A percentile compares a stretch with the other conserved stretches of the same genome.
phyloP scores from a whole-genome alignment of 2,329 filamentous ascomycete species.

The Amesomyces nigricolor region DNA sequence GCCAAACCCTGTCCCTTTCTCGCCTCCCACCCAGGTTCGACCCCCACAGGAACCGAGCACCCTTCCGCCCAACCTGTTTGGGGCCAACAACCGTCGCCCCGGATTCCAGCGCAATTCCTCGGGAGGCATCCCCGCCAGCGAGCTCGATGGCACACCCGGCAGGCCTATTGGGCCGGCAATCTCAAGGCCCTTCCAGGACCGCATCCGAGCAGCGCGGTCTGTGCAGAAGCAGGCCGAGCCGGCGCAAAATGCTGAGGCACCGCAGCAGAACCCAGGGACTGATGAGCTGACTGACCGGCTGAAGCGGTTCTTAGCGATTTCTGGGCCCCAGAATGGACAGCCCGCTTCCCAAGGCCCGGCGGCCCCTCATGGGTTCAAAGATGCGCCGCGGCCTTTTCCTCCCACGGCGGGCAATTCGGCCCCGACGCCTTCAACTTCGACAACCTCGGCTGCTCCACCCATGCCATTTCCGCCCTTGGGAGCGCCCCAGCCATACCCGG shows the following conservation, averaged over 20 bases:
- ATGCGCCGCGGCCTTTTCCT: background rate
- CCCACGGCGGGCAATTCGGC: background rate
- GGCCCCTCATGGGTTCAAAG: background rate
- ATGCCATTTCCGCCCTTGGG: conserved; percentile 1
- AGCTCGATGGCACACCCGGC: conserved; percentile 57
- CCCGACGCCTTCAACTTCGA: background rate
- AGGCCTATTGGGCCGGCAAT: conserved; percentile 59
- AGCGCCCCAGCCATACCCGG: background rate
- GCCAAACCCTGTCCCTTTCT: conserved; percentile 40
- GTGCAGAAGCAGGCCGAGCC: conserved; percentile 25
- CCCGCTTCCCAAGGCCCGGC: background rate
- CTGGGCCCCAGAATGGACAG: conserved; percentile 1
- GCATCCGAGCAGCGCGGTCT: conserved; percentile 51
- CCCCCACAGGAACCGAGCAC: conserved; percentile 30
- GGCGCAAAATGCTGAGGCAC: conserved; percentile 8
- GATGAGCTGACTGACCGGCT: conserved; percentile 44
- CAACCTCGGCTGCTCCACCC: background rate
- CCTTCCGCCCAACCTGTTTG: conserved; percentile 33
- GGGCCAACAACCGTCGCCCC: conserved; percentile 32
- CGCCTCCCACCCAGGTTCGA: conserved; percentile 40
- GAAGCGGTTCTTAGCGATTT: conserved; percentile 46
- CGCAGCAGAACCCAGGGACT: conserved; percentile 22
- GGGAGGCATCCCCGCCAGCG: conserved; percentile 59
- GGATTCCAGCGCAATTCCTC: conserved; percentile 41
- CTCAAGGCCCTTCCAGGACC: conserved; percentile 59